phyloP scores from a whole-genome alignment of 1,284 basidiomycete genomes.

The Tilletia horrida region DNA sequence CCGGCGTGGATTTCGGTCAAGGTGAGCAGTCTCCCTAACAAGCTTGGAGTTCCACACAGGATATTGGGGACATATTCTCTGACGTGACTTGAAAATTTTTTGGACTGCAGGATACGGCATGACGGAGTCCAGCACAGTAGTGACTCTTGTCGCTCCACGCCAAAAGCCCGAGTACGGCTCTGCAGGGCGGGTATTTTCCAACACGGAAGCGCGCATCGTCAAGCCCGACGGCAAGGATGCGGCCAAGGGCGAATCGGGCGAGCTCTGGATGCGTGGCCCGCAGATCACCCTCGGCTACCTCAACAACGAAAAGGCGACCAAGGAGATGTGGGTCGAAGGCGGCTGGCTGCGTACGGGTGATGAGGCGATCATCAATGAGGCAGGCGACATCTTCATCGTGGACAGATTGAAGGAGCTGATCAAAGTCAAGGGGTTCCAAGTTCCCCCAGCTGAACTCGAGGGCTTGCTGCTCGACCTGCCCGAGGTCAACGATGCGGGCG shows the following conservation, averaged over 20 bases:
- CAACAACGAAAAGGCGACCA: slow-evolving; percentile 50
- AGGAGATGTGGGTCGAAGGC: slow-evolving; percentile 39
- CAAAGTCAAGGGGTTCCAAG: slow-evolving; percentile 41
- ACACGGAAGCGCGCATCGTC: slow-evolving; percentile 44
- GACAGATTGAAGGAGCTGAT: slow-evolving; percentile 33
- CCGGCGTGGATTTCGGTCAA: slow-evolving; percentile 42
- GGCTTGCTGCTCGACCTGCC: slow-evolving; percentile 70
- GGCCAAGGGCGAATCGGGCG: slow-evolving; percentile 55
- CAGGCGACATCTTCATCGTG: slow-evolving; percentile 39
- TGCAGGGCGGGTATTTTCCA: slow-evolving; percentile 27
- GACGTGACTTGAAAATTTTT: background rate
- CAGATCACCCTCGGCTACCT: slow-evolving; percentile 60
- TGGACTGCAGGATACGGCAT: slow-evolving; percentile 19
- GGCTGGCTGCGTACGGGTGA: slow-evolving; percentile 47
- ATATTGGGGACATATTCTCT: background rate
- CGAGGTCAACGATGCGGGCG: slow-evolving; percentile 68
- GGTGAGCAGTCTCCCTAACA: slow-evolving; percentile 24
- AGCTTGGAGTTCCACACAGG: background rate
- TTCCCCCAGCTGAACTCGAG: slow-evolving; percentile 62
- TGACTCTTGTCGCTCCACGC: background rate
- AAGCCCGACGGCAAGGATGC: slow-evolving; percentile 46
- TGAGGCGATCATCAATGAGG: slow-evolving; percentile 30
- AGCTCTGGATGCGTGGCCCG: slow-evolving; percentile 59
- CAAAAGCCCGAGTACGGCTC: slow-evolving; percentile 4
- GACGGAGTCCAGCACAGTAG: slow-evolving; percentile 24